These are phyloP conservation scores for Aegilops bicornis DNA, from an alignment of 176 grass and related monocot species.

Conservation along the genomic window DNA sequence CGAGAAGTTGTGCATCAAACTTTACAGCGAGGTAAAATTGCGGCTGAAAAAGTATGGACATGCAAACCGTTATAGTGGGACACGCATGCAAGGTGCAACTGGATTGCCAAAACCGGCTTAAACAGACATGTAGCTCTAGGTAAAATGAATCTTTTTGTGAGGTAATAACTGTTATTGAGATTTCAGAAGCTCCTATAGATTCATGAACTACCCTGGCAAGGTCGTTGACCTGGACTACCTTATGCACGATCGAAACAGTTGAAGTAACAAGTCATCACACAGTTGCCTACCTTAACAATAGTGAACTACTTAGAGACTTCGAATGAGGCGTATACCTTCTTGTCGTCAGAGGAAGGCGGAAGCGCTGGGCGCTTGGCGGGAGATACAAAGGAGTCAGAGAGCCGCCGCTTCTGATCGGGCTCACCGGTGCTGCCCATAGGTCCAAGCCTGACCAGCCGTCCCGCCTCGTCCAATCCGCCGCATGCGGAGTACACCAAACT, in stretches of 20 bases:
- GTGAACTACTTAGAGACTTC: neutral
- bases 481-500: neutral
- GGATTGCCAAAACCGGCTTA: neutral
- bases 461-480: neutral
- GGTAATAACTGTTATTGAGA: neutral
- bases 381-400: slow-evolving; percentile 48
- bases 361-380: slow-evolving; percentile 48
- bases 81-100: neutral
- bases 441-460: neutral
- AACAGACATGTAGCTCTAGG: neutral
- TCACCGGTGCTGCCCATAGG: slow-evolving; percentile 69
- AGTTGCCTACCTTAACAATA: neutral
- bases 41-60: neutral
- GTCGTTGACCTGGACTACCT: neutral
- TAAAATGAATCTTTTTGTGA: neutral
- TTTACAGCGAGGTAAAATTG: neutral
- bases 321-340: slow-evolving; percentile 50
- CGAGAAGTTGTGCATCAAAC: neutral
- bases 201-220: neutral
- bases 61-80: neutral
- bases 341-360: slow-evolving; percentile 54
- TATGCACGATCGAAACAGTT: neutral
- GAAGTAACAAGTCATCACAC: neutral
- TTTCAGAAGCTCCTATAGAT: neutral
- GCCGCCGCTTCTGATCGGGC: slow-evolving; percentile 54